Evolutionary conservation across 164 flowering plant species (phyloP).

Genomic region (Houttuynia cordata): DNA sequence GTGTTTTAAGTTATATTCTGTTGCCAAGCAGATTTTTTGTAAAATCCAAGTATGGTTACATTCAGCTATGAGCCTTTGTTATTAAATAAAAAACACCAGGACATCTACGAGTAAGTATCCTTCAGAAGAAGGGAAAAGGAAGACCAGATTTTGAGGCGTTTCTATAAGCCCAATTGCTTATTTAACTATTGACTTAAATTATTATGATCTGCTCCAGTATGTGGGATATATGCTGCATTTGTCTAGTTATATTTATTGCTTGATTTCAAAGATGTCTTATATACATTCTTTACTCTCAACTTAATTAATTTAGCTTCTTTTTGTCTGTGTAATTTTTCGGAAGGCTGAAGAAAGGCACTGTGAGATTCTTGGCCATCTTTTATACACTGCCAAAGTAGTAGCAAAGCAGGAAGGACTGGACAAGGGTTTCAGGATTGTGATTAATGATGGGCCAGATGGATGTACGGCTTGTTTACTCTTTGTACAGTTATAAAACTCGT

Average conservation of each 20-base stretch:
- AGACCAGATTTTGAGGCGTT: too few species aligned
- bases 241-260: neutral
- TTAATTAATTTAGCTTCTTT: neutral
- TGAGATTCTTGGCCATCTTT: conserved; percentile 82
- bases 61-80: too few species aligned
- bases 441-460: conserved; percentile 91
- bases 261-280: neutral
- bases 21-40: too few species aligned
- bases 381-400: conserved; percentile 74
- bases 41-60: too few species aligned
- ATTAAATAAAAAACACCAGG: too few species aligned
- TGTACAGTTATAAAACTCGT: neutral
- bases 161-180: too few species aligned
- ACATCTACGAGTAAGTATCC: too few species aligned
- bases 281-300: neutral
- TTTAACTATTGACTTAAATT: too few species aligned
- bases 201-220: too few species aligned
- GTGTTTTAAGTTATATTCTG: too few species aligned
- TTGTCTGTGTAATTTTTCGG: neutral
- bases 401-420: conserved; percentile 97
- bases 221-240: too few species aligned
- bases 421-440: conserved; percentile 83
- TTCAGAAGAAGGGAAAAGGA: too few species aligned
- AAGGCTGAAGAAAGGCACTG: conserved; percentile 90
- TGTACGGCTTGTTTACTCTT: conserved; percentile 27